Evolutionary conservation across 1,139 yeast species (phyloP), one percentile per base, ranked within the genome.

Genomic region (Lizanozyma gosingica): DNA sequence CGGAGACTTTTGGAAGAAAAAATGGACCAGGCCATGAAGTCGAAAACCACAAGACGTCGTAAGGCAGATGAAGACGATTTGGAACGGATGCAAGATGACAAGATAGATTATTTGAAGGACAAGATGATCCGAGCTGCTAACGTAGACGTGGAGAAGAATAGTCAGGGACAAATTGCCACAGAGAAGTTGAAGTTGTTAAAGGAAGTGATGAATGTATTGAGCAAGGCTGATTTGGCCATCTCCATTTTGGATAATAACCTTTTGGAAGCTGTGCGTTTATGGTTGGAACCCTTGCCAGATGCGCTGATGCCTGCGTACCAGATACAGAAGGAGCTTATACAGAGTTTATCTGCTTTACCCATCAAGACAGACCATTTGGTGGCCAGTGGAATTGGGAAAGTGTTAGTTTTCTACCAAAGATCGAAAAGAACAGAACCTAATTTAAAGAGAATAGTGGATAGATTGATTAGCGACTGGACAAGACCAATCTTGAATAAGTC

Each of bases 241-340:
- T 84, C 96, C 14, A 86, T 94, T 42, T 73, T 94, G 54, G 99
- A 94, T 65, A 94, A 92, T 60, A 94, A 94, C 60, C 65, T 94
- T 53, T 71, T 94, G 48, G 97, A 92, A 54, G 94, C 96, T 39
- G 92, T 94, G 34, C 76, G 97, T 52, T 81, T 87, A 58, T 94
- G 99, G 99, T 72, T 94, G 44, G 99, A 94, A 60, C 99, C 99
- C 35, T 72, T 94, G 51, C 98, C 98, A 1, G 98, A 94, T 67
- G 95, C 95, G 37, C 87, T 97, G 4, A 72, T 94, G 65, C 99
- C 99, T 14, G 94, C 96, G 1, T 92, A 85, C 62, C 95, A 90
- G 60, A 90, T 94, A 49, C 98, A 94, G 60, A 86, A 84, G 59
- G 92, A 84, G 43, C 67, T 94, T 51, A 84, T 94, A 50, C 67